Evolutionary conservation across 495 filamentous ascomycete genomes (phyloP), one percentile per base, ranked within the genome.

Genomic region (Penicillium crystallinum): DNA sequence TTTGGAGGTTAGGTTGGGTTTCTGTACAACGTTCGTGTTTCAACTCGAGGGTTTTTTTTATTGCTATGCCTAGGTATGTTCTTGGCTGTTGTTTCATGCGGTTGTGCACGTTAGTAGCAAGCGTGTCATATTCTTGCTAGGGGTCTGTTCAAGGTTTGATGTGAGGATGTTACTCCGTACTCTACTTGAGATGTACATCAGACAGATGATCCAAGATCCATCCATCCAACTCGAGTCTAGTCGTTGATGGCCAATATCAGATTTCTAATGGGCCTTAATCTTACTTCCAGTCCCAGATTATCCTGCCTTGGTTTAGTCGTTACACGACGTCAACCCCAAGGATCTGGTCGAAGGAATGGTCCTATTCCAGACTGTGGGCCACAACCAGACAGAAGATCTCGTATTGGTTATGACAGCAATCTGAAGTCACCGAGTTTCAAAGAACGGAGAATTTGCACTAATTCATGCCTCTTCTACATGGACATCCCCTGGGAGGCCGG

Each of bases 251-350:
- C 9, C 8, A 27, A 37, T 37, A 10, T 21, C 22, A 9, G 4
- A 18, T 27, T 48, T 7, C 2, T 4, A 48, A 38, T 38, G 18
- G 22, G n/a, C n/a, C 33, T 38, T 37, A 14, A 29, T 29, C 21
- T 6, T 10, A 30, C 25, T 18, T 15, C 7, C 6, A 40, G 9
- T 40, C 47, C 15, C 22, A 29, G 15, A 22, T 6, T 6, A 21
- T 33, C 22, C 8, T 4, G 11, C 11, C 38, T 54, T 43, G 38
- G 10, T 31, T 36, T 31, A 6, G 0, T 8, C 17, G 33, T 55
- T 51, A 55, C 53, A 55, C 53, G 11, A 27, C 40, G 23, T 37
- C n/a, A 39, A 35, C 38, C 39, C 53, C 45, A 49, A 42, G 39
- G 39, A 31, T 22, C 35, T 39, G 37, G 46, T 27, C 42, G 23